These are phyloP conservation scores for Phialophora verrucosa DNA, from an alignment of 2,329 filamentous ascomycete genomes.

Conservation along the genomic window DNA sequence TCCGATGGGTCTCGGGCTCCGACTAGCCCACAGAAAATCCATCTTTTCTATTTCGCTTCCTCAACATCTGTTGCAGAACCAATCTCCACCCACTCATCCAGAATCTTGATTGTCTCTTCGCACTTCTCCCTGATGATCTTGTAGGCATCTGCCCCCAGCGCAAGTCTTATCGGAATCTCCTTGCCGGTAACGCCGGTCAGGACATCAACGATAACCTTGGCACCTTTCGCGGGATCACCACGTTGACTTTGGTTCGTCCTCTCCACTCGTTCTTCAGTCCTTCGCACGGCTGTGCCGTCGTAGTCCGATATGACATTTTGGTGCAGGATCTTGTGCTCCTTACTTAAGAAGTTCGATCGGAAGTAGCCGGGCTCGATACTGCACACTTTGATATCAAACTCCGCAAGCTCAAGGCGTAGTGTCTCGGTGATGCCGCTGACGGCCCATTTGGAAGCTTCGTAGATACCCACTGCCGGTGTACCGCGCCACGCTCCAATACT, in stretches of 20 bases:
- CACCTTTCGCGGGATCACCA: slow-evolving; percentile 63
- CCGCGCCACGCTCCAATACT: slow-evolving; percentile 44
- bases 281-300: slow-evolving; percentile 23
- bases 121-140: neutral
- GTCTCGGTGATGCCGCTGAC: slow-evolving; percentile 40
- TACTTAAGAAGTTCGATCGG: slow-evolving; percentile 29
- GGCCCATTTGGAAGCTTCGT: slow-evolving; percentile 47
- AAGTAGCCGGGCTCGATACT: slow-evolving; percentile 48
- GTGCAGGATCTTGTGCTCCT: slow-evolving; percentile 18
- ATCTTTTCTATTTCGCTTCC: neutral
- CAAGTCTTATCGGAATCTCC: neutral
- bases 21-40: neutral
- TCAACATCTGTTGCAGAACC: neutral
- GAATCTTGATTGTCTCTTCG: neutral
- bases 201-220: slow-evolving; percentile 60
- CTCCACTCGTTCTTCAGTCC: slow-evolving; percentile 19
- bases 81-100: neutral
- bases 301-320: slow-evolving; percentile 29
- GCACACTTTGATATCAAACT: slow-evolving; percentile 44
- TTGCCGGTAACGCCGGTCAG: slow-evolving; percentile 41
- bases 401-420: slow-evolving; percentile 42
- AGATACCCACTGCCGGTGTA: slow-evolving; percentile 43
- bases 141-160: neutral
- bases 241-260: slow-evolving; percentile 57
- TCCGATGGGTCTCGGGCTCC: neutral